Evolutionary conservation across 352 stramenopile species (phyloP), one percentile per base, ranked within the genome.

Genomic region (Pythium oligandrum): DNA sequence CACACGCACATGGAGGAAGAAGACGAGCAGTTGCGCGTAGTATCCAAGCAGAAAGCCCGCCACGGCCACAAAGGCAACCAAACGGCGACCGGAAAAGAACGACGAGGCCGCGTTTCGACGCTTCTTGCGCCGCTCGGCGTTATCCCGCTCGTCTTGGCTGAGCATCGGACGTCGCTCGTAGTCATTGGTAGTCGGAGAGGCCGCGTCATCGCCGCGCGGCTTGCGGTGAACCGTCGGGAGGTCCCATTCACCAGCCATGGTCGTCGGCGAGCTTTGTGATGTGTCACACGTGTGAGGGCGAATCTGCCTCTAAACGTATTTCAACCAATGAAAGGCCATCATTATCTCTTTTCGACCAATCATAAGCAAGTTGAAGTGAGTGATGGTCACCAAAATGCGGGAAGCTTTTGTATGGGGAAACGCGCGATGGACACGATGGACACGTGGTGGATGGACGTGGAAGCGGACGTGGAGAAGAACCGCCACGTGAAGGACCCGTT

Each of bases 11-110:
- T 80, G 76, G 37, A 71, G 59, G 50, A 87, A 87, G 63, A 90
- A 90, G 46, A 84, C 43, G 26, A 90, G 46, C 12, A 90, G 50
- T 40, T 90, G 78, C 10, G 69, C 69, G 57, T 90, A 90, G 63
- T 86, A 90, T 12, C 78, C 78, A 17, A 86, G 43, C 32, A 59
- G 47, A 52, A 90, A 81, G 3, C 74, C 72, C 37, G 44, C 36
- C 3, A 64, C 40, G 30, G 64, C 31, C 1, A 59, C 7, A 32
- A 59, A 62, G 31, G 50, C 63, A 32, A 67, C 31, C 4, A 46
- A 43, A 8, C 59, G 53, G 9, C 59, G 52, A 26, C 17, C 17
- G 17, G 17, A 26, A 26, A 26, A 26, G 17, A 26, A 26, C 17
- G 17, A 26, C 17, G 17, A 26, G 17, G 17, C 17, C 17, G 17